These are phyloP conservation scores for Vitis rotundifolia DNA, from an alignment of 164 flowering plant genomes.

Conservation along the genomic window DNA sequence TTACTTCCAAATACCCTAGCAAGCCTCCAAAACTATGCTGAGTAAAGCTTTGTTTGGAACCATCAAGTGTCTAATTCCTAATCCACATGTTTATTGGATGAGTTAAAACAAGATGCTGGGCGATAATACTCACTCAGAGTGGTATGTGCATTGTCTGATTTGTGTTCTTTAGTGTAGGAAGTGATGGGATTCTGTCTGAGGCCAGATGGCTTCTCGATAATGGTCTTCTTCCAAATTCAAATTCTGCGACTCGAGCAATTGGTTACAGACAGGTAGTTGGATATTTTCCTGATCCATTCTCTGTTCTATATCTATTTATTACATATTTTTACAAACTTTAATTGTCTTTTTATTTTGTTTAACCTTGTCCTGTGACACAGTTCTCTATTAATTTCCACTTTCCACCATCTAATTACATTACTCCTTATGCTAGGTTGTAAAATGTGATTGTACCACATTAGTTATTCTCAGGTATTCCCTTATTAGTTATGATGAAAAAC, in stretches of 20 bases:
- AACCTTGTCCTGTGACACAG: background rate
- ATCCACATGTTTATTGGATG: too few species aligned
- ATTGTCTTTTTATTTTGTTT: background rate
- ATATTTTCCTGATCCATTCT: background rate
- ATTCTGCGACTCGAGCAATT: constrained; percentile 91
- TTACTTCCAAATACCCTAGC: too few species aligned
- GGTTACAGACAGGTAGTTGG: constrained; percentile 84
- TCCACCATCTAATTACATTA: background rate
- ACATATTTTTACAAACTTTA: background rate
- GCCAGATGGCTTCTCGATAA: constrained; percentile 78
- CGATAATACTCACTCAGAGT: too few species aligned
- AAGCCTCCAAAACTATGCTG: too few species aligned
- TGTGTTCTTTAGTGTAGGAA: constrained; percentile 35
- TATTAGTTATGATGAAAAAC: background rate
- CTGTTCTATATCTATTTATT: background rate
- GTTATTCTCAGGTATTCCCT: background rate
- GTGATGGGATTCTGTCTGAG: constrained; percentile 75
- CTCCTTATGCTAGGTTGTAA: background rate
- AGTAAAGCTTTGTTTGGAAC: too few species aligned
- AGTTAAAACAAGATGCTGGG: too few species aligned
- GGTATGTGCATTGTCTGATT: background rate
- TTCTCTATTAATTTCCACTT: too few species aligned
- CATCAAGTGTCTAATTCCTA: too few species aligned
- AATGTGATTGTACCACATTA: background rate
- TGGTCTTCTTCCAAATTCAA: constrained; percentile 90